Evolutionary conservation across 257 asterid species (phyloP).

Genomic region (Primulina eburnea): DNA sequence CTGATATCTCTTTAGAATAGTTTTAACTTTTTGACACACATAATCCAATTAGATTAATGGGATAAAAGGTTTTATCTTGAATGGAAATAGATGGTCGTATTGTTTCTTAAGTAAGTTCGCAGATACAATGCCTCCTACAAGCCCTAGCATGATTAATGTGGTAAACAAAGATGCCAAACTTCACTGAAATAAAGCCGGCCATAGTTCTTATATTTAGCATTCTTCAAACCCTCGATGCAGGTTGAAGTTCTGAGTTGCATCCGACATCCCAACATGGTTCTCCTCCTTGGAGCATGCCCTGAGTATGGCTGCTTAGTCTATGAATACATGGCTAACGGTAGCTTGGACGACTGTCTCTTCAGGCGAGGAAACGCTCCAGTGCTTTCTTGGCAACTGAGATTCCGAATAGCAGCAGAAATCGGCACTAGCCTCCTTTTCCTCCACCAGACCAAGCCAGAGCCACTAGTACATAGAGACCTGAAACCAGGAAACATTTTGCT

Average conservation of each 20-base stretch:
- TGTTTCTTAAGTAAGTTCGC: neutral
- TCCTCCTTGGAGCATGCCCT: conserved; percentile 15
- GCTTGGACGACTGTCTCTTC: conserved; percentile 6
- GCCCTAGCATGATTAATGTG: neutral
- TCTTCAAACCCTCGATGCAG: conserved; percentile 4
- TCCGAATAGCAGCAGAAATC: conserved; percentile 24
- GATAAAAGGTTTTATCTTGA: neutral
- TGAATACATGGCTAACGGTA: neutral
- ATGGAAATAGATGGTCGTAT: neutral
- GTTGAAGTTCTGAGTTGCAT: conserved; percentile 28
- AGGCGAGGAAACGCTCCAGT: conserved; percentile 24
- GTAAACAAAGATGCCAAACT: neutral
- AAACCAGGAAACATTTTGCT: conserved; percentile 28
- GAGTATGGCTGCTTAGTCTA: neutral
- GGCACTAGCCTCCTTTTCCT: conserved; percentile 23
- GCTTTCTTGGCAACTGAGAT: conserved; percentile 23
- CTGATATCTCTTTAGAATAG: too few species aligned
- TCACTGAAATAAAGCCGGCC: neutral
- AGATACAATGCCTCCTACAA: neutral
- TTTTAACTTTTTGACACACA: neutral
- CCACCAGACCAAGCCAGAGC: conserved; percentile 30
- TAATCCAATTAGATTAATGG: neutral
- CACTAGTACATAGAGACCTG: conserved; percentile 27
- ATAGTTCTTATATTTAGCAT: neutral
- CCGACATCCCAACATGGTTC: conserved; percentile 30